Base-by-base conservation (phyloP, 441 rosid species). In the Biscutella laevigata region DNA sequence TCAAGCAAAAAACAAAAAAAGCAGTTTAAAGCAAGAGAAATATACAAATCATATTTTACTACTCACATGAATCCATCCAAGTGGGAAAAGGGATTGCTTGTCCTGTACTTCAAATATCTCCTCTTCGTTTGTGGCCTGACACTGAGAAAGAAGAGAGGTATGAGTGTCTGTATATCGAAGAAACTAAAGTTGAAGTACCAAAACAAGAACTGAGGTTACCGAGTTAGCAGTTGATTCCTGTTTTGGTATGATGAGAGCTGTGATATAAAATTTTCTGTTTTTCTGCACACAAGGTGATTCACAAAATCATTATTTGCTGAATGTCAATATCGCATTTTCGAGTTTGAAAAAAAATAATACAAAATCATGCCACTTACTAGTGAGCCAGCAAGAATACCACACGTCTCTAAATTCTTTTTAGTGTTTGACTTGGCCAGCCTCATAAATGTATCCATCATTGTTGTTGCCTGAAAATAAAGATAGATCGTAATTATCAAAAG, bases 41-140 rank as follows among this genome's bases (percentile, higher is more conserved):
- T 8, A 7, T n/a, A n/a, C n/a, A 56, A 54, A 48, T 22, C 46
- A 48, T 41, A 48, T 10, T 15, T 36, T n/a, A n/a, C n/a, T n/a
- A 72, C 96, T 79, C 69, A 92, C 98, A 77, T 92, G 98, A 75
- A 92, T 92, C 98, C 98, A 92, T 40, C 98, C 98, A 19, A 92
- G 89, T 40, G 96, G 94, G 50, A 92, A 88, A 66, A 92, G 94
- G 53, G 96, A 88, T 66, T 37, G 82, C 49, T 75, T 88, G 73
- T 88, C 98, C 71, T 92, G 98, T 56, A 76, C 95, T 77, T 88
- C 98, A 74, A 92, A 92, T 76, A 88, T 88, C 54, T 92, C 98
- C 65, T 92, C 98, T 74, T 92, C 98, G 66, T 88, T 86, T 71
- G 95, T 92, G 12, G 96, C 55, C 66, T 88, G 98, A 69, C 98